Evolutionary conservation across 805 yeast genomes (phyloP).

Genomic region (Candida broadrunensis): DNA sequence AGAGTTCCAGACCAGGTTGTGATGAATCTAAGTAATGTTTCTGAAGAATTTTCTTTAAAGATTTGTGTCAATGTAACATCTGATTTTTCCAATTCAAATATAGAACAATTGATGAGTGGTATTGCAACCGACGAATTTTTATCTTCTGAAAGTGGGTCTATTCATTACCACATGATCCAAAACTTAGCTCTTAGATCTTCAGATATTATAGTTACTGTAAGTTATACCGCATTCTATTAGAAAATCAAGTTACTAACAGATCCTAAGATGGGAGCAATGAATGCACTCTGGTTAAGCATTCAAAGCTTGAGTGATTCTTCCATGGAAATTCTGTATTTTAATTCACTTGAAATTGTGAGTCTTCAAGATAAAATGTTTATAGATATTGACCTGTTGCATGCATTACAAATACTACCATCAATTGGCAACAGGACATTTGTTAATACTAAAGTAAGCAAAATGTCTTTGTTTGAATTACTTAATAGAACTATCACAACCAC

Average conservation of each 20-base stretch:
- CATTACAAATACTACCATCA: slow-evolving; percentile 4
- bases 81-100: neutral
- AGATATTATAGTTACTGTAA: neutral
- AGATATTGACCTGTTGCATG: slow-evolving; percentile 7
- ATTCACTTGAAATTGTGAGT: neutral
- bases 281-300: slow-evolving; percentile 2
- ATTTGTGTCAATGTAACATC: neutral
- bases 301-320: neutral
- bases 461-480: slow-evolving; percentile 3
- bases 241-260: too few relatives aligned
- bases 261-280: slow-evolving; percentile 4
- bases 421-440: neutral
- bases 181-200: neutral
- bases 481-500: slow-evolving; percentile 3
- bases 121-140: neutral
- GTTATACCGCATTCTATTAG: neutral
- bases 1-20: neutral
- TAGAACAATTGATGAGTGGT: neutral
- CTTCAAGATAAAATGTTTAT: slow-evolving; percentile 6
- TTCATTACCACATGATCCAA: neutral
- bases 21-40: neutral
- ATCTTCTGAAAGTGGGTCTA: neutral
- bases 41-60: neutral
- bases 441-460: slow-evolving; percentile 1
- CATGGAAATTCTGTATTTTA: neutral